phyloP scores from a whole-genome alignment of 1,284 basidiomycete species.

The Leccinum griseonigrum region DNA sequence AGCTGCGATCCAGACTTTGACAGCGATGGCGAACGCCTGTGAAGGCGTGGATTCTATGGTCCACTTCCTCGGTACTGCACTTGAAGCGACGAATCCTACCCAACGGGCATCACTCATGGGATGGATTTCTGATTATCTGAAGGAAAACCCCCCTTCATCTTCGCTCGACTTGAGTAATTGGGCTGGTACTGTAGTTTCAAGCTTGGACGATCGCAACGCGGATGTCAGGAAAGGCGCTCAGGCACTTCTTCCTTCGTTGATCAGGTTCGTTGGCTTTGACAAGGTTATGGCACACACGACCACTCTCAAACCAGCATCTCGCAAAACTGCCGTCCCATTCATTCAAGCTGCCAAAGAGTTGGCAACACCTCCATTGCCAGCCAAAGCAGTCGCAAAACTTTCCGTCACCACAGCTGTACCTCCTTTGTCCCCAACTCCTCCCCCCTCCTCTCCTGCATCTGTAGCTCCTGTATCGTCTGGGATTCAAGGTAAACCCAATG shows the following conservation, averaged over 20 bases:
- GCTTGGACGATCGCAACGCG: constrained; percentile 87
- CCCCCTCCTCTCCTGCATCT: constrained; percentile 38
- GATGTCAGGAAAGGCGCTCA: constrained; percentile 94
- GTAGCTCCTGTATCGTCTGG: constrained; percentile 31
- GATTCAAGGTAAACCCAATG: constrained; percentile 48
- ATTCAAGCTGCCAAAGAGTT: constrained; percentile 74
- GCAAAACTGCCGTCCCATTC: constrained; percentile 80
- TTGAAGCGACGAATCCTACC: constrained; percentile 88
- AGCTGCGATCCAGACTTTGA: constrained; percentile 76
- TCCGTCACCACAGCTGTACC: constrained; percentile 2
- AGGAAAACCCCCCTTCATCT: constrained; percentile 54
- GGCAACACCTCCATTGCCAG: constrained; percentile 28
- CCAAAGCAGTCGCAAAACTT: constrained; percentile 27
- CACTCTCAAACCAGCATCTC: constrained; percentile 90
- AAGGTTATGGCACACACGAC: constrained; percentile 85
- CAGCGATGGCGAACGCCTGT: constrained; percentile 83
- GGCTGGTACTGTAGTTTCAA: constrained; percentile 70
- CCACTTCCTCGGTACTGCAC: constrained; percentile 70
- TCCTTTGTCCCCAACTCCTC: constrained; percentile 25
- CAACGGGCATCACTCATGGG: constrained; percentile 82
- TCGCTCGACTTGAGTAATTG: constrained; percentile 77
- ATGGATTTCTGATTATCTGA: constrained; percentile 86
- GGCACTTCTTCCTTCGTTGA: constrained; percentile 76
- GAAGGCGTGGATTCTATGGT: constrained; percentile 85
- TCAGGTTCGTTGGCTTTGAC: constrained; percentile 80